These are phyloP conservation scores for Vitis vinifera DNA, from an alignment of 164 flowering plant genomes.

Conservation along the genomic window ASM3070453v1 NC_081823.1:26058501-26059000, in stretches of 20 bases:
- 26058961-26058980: slow-evolving; percentile 55
- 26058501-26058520: not conserved
- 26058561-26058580: slow-evolving; percentile 16
- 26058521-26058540: slow-evolving; percentile 30
- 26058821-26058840: slow-evolving; percentile 39
- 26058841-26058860: slow-evolving; percentile 35
- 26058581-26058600: not conserved
- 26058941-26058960: slow-evolving; percentile 83
- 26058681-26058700: slow-evolving; percentile 35
- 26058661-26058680: slow-evolving; percentile 13
- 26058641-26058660: not conserved
- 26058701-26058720: slow-evolving; percentile 38
- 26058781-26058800: slow-evolving; percentile 44
- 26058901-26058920: slow-evolving; percentile 42
- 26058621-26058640: slow-evolving; percentile 16
- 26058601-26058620: slow-evolving; percentile 11
- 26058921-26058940: slow-evolving; percentile 52
- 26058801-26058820: slow-evolving; percentile 81
- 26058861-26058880: slow-evolving; percentile 21
- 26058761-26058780: slow-evolving; percentile 57
- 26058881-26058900: slow-evolving; percentile 38
- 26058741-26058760: slow-evolving; percentile 40
- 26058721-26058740: slow-evolving; percentile 47
- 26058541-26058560: slow-evolving; percentile 20
- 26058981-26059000: not conserved